Base-by-base conservation (phyloP, 148 eudicot genomes). In the Rhododendron molle region DNA sequence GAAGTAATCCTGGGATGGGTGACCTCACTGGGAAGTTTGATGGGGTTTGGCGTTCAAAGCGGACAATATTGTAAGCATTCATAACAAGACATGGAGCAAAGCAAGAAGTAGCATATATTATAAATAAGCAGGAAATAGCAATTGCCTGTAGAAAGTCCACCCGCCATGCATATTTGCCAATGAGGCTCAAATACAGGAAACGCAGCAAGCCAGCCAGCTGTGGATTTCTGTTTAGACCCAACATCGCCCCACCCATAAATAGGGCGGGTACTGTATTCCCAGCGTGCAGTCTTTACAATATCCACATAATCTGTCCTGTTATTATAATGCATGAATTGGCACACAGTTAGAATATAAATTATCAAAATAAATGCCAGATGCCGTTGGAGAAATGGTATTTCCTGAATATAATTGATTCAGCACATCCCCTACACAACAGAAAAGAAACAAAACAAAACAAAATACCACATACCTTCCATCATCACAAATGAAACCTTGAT, bases 161-260 rank as follows among this genome's bases (percentile, higher is more conserved):
- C 96, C 52, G 94, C 99, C 99, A 97, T 94, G 92, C 99, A 97
- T 88, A 97, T 84, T 90, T 97, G 99, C 99, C 99, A 97, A 90
- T 97, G 99, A 86, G 99, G 99, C 89, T 96, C 99, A 90, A 96
- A 96, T 60, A 96, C 94, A 65, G 98, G 99, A 89, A 96, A 97
- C 71, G 98, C 98, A 73, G 99, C 99, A 90, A 95, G 98, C 99
- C 99, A 97, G 60, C 99, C 99, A 36, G 99, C 99, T 56, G 99
- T 97, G 23, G 99, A 86, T 87, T 95, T 95, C 89, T 97, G 99
- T 84, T 95, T 95, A 80, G 98, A 92, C 26, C 91, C 90, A 82
- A 93, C 95, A 94, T 95, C 90, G 43, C 99, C 99, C 99, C 99
- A 97, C 52, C 99, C 99, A 90, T 89, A 97, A 74, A 94, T 85